phyloP scores from a whole-genome alignment of 805 yeast genomes.

The Saturnispora galanensis region DNA sequence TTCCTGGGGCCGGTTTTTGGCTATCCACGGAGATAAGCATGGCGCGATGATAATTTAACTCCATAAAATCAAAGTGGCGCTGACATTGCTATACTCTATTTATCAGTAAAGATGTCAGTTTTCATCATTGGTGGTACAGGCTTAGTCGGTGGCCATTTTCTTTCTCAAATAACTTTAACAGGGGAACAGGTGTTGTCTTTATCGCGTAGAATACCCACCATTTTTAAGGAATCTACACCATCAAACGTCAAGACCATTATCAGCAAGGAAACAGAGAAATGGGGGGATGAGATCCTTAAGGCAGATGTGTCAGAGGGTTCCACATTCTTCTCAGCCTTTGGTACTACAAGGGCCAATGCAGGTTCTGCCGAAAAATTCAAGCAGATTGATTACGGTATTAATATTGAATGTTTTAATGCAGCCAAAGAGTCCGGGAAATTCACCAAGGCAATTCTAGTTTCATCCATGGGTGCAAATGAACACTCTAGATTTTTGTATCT shows the following conservation, averaged over 20 bases:
- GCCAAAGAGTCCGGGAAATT: constrained; percentile 60
- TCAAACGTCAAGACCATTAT: constrained; percentile 28
- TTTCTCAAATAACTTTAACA: constrained; percentile 31
- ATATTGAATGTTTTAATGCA: constrained; percentile 56
- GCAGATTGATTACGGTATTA: constrained; percentile 66
- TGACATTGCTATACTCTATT: neutral
- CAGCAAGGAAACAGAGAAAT: constrained; percentile 37
- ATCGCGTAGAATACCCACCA: constrained; percentile 35
- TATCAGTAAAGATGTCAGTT: constrained; percentile 8
- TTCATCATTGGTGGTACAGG: constrained; percentile 70
- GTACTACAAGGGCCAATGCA: constrained; percentile 64
- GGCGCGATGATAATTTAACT: neutral
- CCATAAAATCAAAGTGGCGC: neutral
- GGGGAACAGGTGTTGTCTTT: constrained; percentile 38
- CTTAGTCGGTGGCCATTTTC: constrained; percentile 52
- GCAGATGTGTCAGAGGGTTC: constrained; percentile 28
- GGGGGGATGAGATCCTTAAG: constrained; percentile 34
- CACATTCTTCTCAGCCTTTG: constrained; percentile 55
- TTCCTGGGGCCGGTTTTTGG: too few species aligned
- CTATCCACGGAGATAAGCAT: too few species aligned
- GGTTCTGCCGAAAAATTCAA: constrained; percentile 65
- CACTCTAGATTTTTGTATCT: constrained; percentile 51
- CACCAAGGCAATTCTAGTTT: constrained; percentile 56
- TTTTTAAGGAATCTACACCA: constrained; percentile 5
- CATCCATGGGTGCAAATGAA: constrained; percentile 54